These are phyloP conservation scores for Chlamydomonas schloesseri DNA, from an alignment of 139 green algal species.

Conservation along the genomic window DNA sequence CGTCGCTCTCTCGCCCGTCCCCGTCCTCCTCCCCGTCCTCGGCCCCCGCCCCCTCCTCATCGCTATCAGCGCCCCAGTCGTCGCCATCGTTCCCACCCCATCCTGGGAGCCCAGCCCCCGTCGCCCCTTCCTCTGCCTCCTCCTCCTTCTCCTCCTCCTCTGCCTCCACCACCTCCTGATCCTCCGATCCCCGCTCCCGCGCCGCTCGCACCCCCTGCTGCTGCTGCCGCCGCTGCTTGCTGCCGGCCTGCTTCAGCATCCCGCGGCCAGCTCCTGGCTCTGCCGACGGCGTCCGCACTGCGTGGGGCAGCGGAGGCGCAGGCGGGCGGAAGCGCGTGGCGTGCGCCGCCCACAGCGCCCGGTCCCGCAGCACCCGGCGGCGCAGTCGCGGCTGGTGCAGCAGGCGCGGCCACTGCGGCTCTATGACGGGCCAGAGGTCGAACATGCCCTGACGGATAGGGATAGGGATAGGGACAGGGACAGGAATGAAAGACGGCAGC, in stretches of 20 bases:
- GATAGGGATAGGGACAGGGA: background rate
- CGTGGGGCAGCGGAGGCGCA: too few relatives aligned
- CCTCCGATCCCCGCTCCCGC: background rate
- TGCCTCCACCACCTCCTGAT: background rate
- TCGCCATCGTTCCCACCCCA: too few relatives aligned
- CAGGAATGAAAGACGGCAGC: background rate
- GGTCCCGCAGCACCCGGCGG: background rate
- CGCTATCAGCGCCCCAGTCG: too few relatives aligned
- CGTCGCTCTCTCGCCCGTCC: too few relatives aligned
- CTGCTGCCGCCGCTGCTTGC: background rate
- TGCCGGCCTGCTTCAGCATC: background rate
- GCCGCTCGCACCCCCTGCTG: background rate
- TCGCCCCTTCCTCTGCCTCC: too few relatives aligned
- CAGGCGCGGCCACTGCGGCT: background rate
- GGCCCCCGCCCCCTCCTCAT: background rate
- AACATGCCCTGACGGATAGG: background rate
- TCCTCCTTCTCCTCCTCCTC: background rate
- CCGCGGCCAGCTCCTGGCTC: background rate
- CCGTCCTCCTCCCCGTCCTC: background rate
- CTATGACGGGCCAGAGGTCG: background rate
- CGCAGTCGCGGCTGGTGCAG: conserved; percentile 16
- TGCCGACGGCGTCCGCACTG: background rate
- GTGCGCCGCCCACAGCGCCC: background rate
- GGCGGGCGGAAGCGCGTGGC: background rate
- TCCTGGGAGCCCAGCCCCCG: too few relatives aligned